Percentiles rank a stretch among this genome's conserved stretches.
phyloP scores from a whole-genome alignment of 495 filamentous ascomycete species.

The Talaromyces adpressus region DNA sequence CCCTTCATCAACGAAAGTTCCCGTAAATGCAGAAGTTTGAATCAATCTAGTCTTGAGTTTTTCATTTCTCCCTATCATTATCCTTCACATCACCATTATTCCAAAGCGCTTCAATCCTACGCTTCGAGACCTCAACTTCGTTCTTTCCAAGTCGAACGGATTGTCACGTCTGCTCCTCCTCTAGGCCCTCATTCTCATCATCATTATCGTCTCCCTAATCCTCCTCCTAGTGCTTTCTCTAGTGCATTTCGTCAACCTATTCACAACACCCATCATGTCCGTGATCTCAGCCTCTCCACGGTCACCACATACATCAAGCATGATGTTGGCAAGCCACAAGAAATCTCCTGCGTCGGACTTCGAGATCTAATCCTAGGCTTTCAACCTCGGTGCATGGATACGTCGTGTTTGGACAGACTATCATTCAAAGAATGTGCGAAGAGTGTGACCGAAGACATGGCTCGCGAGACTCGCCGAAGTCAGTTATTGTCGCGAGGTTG shows the following conservation, averaged over 20 bases:
- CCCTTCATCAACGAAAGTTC: neutral
- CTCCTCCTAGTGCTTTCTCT: neutral
- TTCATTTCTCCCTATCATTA: neutral
- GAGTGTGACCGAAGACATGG: neutral
- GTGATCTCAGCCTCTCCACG: neutral
- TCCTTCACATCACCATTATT: neutral
- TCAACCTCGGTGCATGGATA: neutral
- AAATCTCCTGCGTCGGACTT: neutral
- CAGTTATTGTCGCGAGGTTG: neutral
- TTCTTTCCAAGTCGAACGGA: neutral
- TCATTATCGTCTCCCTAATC: neutral
- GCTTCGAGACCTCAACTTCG: neutral
- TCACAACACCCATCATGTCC: neutral
- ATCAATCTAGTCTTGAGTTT: neutral
- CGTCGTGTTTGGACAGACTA: neutral
- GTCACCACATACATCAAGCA: neutral
- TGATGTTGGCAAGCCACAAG: neutral
- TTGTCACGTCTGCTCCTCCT: neutral
- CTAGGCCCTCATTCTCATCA: neutral
- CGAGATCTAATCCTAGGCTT: neutral
- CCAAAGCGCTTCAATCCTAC: no score
- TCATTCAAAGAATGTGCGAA: neutral
- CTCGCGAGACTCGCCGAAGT: neutral
- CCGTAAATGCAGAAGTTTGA: neutral
- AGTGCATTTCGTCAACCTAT: neutral